Evolutionary conservation across 192 early-diverging fungal genomes (phyloP).

Genomic region (Gryganskiella cystojenkinii): DNA sequence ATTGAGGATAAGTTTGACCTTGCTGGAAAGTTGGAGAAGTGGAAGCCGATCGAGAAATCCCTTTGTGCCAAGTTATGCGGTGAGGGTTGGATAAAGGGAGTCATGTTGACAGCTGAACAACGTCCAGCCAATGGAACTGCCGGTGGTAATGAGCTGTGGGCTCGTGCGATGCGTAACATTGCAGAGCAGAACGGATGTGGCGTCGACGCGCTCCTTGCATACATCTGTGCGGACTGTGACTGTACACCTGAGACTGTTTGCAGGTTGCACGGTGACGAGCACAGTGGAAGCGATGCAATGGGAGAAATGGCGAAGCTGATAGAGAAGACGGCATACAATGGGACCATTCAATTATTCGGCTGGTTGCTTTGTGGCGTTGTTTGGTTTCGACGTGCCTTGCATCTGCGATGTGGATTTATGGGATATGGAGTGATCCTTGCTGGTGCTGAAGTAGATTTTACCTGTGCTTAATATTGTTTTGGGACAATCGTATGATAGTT

Average conservation of each 20-base stretch:
- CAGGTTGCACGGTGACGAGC: not conserved
- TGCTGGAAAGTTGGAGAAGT: constrained; percentile 2
- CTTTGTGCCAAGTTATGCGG: not conserved
- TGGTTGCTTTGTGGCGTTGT: constrained; percentile 4
- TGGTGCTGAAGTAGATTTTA: not conserved
- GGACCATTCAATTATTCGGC: not conserved
- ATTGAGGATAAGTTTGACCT: not conserved
- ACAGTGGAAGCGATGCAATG: constrained; percentile 8
- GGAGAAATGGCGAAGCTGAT: constrained; percentile 1
- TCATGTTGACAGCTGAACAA: not conserved
- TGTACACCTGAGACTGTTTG: constrained; percentile 3
- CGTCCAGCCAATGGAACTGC: not conserved
- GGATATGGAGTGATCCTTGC: not conserved
- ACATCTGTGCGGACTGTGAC: not conserved
- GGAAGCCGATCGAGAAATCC: constrained; percentile 6
- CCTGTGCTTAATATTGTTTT: constrained; percentile 4
- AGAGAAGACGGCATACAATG: not conserved
- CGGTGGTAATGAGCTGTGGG: not conserved
- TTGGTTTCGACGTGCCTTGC: constrained; percentile 3
- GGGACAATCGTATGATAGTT: no score
- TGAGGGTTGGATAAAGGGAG: not conserved
- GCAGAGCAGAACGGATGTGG: not conserved
- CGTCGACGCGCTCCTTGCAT: not conserved
- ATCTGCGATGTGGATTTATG: constrained; percentile 8
- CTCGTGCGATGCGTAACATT: constrained; percentile 5